Evolutionary conservation across 2,329 filamentous ascomycete species (phyloP), one percentile per base, ranked within the genome.

Genomic region (Claviceps paspali): DNA sequence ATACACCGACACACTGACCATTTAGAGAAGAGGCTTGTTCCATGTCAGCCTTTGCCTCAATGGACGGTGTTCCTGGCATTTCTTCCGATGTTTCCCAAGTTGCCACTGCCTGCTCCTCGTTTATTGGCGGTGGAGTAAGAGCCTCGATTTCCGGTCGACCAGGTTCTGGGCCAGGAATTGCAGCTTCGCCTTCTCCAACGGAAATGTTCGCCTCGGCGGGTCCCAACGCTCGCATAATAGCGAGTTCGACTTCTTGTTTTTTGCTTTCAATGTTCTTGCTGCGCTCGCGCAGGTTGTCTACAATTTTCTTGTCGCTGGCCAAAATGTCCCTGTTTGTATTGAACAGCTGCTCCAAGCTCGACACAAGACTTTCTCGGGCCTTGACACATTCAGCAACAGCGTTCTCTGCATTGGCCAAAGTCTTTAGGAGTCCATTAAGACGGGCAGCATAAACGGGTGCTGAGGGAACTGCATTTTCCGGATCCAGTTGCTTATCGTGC

Each of bases 371-470:
- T 45, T 76, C 73, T 11, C 91, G 78, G 2, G 86, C 84, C 53
- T 88, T 87, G 53, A 98, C 84, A 47, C 82, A 84, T 49, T 94
- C 85, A 2, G 82, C 79, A 1, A 96, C 82, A 1, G 88, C 86
- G 38, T 76, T 83, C 58, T 98, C 87, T 3, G 91, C 91, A 45
- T 75, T 83, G 15, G 85, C 84, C 14, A 98, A 70, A 6, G 78
- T 82, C 63, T 91, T 95, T 38, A 96, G 70, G n/a, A 98, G 68
- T 3, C 84, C 82, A 45, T 83, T 87, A 7, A 98, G 72, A 21
- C 85, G 80, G 11, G 88, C 88, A 2, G 91, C 91, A 52, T 93
- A 84, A 15, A 98, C 87, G 1, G 91, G 87, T 1, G 87, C 79
- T 0, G 85, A 81, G 0, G 88, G 85, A 2, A 79, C 64, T 1